phyloP scores from a whole-genome alignment of 2,329 filamentous ascomycete species.

The Epichloe amarillans region DNA sequence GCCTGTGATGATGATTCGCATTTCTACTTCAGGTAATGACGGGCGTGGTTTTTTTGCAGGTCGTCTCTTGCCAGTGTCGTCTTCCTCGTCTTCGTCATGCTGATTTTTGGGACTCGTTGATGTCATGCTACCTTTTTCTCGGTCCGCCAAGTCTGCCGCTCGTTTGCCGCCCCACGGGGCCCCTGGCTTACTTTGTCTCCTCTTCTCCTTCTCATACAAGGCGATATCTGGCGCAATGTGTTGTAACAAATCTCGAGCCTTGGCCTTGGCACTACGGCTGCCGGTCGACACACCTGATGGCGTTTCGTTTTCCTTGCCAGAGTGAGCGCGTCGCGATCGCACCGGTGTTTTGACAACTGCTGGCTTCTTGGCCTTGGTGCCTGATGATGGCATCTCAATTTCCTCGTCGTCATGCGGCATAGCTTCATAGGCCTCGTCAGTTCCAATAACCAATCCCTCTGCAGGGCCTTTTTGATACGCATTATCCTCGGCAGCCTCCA shows the following conservation, averaged over 20 bases:
- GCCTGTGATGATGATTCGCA: slow-evolving; percentile 70
- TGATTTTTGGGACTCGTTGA: slow-evolving; percentile 28
- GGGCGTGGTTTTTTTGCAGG: slow-evolving; percentile 51
- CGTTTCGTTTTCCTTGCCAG: slow-evolving; percentile 73
- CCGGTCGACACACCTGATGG: slow-evolving; percentile 54
- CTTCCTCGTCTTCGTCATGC: slow-evolving; percentile 32
- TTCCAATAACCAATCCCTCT: slow-evolving; percentile 32
- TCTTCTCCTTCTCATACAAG: slow-evolving; percentile 86
- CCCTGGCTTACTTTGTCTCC: slow-evolving; percentile 44
- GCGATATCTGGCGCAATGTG: slow-evolving; percentile 72
- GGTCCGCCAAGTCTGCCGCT: slow-evolving; percentile 45
- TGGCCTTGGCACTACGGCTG: slow-evolving; percentile 77
- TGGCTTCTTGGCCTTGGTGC: slow-evolving; percentile 12
- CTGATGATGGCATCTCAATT: slow-evolving; percentile 20
- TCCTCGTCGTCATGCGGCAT: slow-evolving; percentile 28
- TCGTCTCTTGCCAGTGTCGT: slow-evolving; percentile 32
- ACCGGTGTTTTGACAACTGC: slow-evolving; percentile 23
- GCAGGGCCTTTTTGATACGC: slow-evolving; percentile 32
- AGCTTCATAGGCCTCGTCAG: slow-evolving; percentile 27
- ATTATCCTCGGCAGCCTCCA: slow-evolving; percentile 38
- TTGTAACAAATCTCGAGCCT: slow-evolving; percentile 65
- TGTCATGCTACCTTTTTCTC: slow-evolving; percentile 30
- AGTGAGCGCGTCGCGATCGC: slow-evolving; percentile 30
- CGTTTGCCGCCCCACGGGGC: slow-evolving; percentile 49
- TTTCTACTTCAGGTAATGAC: slow-evolving; percentile 46